Evolutionary conservation across 805 yeast species (phyloP).

Genomic region (Wickerhamiella australiensis): DNA sequence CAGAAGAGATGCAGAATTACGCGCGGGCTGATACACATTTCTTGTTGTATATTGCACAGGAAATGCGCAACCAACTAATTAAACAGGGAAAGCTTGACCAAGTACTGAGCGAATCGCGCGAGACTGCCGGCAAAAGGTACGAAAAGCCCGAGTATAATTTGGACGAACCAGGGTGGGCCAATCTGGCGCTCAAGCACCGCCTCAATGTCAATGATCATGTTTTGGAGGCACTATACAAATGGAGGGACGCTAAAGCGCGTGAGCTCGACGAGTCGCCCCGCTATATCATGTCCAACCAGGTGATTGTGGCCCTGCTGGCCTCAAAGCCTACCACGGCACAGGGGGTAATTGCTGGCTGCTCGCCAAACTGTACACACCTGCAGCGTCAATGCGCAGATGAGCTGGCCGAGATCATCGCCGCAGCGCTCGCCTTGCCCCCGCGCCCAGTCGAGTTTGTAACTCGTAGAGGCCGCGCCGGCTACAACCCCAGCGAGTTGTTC

Average conservation of each 20-base stretch:
- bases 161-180: constrained; percentile 49
- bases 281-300: constrained; percentile 72
- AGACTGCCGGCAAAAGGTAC: constrained; percentile 68
- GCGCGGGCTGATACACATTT: constrained; percentile 96
- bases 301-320: constrained; percentile 49
- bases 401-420: constrained; percentile 45
- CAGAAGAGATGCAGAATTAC: constrained; percentile 62
- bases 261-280: constrained; percentile 71
- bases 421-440: neutral
- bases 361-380: constrained; percentile 34
- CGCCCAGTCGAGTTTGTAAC: neutral
- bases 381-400: constrained; percentile 48
- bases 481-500: neutral
- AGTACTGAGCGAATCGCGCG: constrained; percentile 63
- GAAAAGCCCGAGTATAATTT: constrained; percentile 60
- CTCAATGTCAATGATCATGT: constrained; percentile 42
- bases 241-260: constrained; percentile 78
- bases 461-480: constrained; percentile 1
- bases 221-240: constrained; percentile 50
- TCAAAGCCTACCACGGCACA: constrained; percentile 46
- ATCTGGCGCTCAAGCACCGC: constrained; percentile 51
- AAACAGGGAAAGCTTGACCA: constrained; percentile 33
- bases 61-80: constrained; percentile 50
- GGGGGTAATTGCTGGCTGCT: constrained; percentile 31
- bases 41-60: constrained; percentile 65